These are phyloP conservation scores for Chytriomyces sp. DNA, from an alignment of 192 early-diverging fungal species.

Conservation along the genomic window DNA sequence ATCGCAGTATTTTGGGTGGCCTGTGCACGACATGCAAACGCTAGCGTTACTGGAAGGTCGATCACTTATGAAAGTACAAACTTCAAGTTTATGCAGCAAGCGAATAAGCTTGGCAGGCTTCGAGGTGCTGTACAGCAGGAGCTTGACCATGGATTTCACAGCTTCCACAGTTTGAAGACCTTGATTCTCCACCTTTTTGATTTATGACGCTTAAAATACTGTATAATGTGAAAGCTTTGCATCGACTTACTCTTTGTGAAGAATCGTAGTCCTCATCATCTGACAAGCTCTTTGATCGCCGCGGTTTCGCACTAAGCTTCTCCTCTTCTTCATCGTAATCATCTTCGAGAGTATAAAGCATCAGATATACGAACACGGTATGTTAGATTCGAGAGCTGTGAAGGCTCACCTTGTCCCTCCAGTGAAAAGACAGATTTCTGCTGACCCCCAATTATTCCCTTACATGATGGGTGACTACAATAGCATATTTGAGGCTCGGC, in stretches of 20 bases:
- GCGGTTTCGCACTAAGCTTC: constrained; percentile 55
- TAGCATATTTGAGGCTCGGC: constrained; percentile 89
- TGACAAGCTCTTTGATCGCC: constrained; percentile 56
- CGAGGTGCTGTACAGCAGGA: constrained; percentile 65
- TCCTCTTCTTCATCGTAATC: constrained; percentile 59
- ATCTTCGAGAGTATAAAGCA: constrained; percentile 41
- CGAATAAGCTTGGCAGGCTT: constrained; percentile 56
- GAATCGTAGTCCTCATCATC: constrained; percentile 51
- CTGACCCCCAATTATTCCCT: constrained; percentile 90
- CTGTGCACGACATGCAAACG: not conserved
- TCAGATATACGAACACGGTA: not conserved
- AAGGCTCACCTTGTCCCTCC: constrained; percentile 5
- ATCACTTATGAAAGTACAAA: not conserved
- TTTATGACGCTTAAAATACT: not conserved
- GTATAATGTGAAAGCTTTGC: constrained; percentile 11
- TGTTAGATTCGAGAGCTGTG: not conserved
- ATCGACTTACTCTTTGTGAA: constrained; percentile 37
- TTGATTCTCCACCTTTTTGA: constrained; percentile 30
- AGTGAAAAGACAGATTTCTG: constrained; percentile 41
- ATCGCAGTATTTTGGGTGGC: constrained; percentile 28
- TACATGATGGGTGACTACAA: constrained; percentile 86
- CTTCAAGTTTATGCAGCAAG: constrained; percentile 66
- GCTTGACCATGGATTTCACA: constrained; percentile 74
- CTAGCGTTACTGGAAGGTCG: too few relatives aligned
- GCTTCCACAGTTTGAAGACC: constrained; percentile 71